A percentile compares a stretch with the other conserved stretches of the same genome.
phyloP scores from a whole-genome alignment of 768 basidiomycete genomes.

The Psilocybe sp. region DNA sequence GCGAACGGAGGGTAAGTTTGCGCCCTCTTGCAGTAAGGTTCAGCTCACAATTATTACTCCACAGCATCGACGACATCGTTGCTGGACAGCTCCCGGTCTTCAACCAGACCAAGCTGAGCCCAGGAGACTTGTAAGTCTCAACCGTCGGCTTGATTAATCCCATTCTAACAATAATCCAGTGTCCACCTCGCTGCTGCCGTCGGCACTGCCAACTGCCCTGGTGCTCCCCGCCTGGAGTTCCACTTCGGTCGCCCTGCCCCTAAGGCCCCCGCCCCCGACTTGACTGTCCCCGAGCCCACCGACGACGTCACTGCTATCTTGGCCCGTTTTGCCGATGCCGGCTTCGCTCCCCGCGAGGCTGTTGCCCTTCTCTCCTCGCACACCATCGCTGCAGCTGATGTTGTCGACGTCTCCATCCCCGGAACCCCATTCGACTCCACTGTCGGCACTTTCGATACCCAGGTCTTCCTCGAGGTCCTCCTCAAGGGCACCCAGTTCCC shows the following conservation, averaged over 20 bases:
- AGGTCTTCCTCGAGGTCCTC: slow-evolving; percentile 30
- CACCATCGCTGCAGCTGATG: slow-evolving; percentile 15
- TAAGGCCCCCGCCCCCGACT: slow-evolving; percentile 13
- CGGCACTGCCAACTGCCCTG: slow-evolving; percentile 28
- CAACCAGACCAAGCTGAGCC: slow-evolving; percentile 5
- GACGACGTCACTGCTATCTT: slow-evolving; percentile 17
- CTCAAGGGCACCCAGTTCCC: slow-evolving; percentile 16
- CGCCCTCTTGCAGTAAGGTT: not conserved
- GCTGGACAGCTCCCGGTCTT: slow-evolving; percentile 11
- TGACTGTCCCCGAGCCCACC: slow-evolving; percentile 13
- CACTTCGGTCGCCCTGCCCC: slow-evolving; percentile 21
- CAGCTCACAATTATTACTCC: not conserved
- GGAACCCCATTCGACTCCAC: slow-evolving; percentile 30
- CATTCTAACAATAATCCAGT: not conserved
- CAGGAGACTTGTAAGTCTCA: slow-evolving; percentile 11
- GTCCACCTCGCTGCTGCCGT: slow-evolving; percentile 16
- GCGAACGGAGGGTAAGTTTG: slow-evolving; percentile 5
- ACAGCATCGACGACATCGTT: slow-evolving; percentile 10
- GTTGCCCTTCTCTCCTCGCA: slow-evolving; percentile 17
- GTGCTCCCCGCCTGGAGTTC: slow-evolving; percentile 27
- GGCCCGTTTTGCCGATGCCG: slow-evolving; percentile 18
- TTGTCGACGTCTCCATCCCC: slow-evolving; percentile 9
- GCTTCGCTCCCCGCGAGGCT: slow-evolving; percentile 16
- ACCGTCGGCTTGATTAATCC: too few species aligned
- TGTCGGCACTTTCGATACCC: slow-evolving; percentile 20